These are phyloP conservation scores for Aspergillus pseudoterreus DNA, from an alignment of 2,329 filamentous ascomycete species.

Conservation along the genomic window DNA sequence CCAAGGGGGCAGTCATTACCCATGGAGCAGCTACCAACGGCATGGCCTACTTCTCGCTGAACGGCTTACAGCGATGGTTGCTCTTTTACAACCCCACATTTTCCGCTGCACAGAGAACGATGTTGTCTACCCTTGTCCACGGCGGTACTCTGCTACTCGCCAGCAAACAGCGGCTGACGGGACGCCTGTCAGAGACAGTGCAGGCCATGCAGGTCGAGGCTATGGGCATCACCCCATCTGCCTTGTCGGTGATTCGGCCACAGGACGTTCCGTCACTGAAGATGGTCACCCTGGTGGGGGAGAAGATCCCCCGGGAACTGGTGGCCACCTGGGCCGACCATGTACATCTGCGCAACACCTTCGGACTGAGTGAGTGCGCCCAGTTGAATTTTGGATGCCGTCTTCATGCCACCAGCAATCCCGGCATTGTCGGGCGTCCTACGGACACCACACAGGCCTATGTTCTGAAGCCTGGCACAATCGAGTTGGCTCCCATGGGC, in stretches of 20 bases:
- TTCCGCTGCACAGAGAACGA: constrained; percentile 13
- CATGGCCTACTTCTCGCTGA: not conserved
- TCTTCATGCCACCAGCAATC: not conserved
- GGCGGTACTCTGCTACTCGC: constrained; percentile 9
- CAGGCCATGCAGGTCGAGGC: constrained; percentile 8
- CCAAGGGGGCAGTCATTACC: constrained; percentile 4
- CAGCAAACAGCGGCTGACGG: constrained; percentile 2
- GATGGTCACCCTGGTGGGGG: constrained; percentile 11
- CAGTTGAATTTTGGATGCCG: constrained; percentile 10
- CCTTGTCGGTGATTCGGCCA: constrained; percentile 7
- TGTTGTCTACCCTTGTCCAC: constrained; percentile 8
- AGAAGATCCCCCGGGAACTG: constrained; percentile 5
- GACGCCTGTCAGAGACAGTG: constrained; percentile 3
- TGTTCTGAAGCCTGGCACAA: constrained; percentile 9
- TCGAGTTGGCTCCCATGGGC: constrained; percentile 7
- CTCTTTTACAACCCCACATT: constrained; percentile 14
- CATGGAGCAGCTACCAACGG: constrained; percentile 4
- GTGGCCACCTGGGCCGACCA: constrained; percentile 7
- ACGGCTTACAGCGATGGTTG: not conserved
- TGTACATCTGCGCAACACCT: constrained; percentile 12
- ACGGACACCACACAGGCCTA: constrained; percentile 11
- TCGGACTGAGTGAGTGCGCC: constrained; percentile 17
- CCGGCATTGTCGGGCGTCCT: constrained; percentile 9
- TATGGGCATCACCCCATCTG: constrained; percentile 10
- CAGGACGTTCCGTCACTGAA: constrained; percentile 7